Evolutionary conservation across 495 filamentous ascomycete species (phyloP), one percentile per base, ranked within the genome.

Genomic region (Choiromyces venosus): DNA sequence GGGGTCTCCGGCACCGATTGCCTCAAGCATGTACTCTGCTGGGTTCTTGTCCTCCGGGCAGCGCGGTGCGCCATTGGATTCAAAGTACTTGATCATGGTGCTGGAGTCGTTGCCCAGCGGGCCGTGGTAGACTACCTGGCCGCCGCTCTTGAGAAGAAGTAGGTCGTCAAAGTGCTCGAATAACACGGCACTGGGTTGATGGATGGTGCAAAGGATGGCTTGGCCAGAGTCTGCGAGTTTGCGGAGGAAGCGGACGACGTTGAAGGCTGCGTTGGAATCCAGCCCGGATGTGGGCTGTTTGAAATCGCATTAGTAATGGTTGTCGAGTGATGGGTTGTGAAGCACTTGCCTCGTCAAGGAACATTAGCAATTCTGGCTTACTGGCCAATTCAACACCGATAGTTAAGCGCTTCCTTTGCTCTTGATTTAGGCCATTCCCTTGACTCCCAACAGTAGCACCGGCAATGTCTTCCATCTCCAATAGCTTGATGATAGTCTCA

Each of bases 131-230:
- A 90, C 89, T 0, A 86, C 87, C 71, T 88, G 88, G 6, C 92
- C 92, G 1, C 91, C 91, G 0, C 83, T 84, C 72, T 89, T 89
- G 5, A 95, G 85, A 0, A 92, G 83, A 0, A 94, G 82, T 0
- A 95, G 82, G 4, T 86, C 87, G 77, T 94, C 91, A 76, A 94
- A 94, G 75, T 91, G 83, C 69, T 90, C 87, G 74, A 94, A 93
- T 12, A 94, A 83, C 21, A 89, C 86, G 1, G 89, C 87, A 0
- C 87, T 90, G 7, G 91, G 91, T 79, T 94, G 91, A 78, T 93
- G 91, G 40, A 94, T 93, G 0, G 91, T 94, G 68, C 89, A 90
- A 35, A 86, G 76, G 29, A 94, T 88, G 4, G 90, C 89, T 78
- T 93, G 90, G 6, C 91, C 89, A 36, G 85, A 85, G 67, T 88